Percentiles rank a stretch among this genome's conserved stretches.
These are phyloP conservation scores for Kalaharituber pfeilii DNA, from an alignment of 2,329 filamentous ascomycete species.

Conservation along the genomic window DNA sequence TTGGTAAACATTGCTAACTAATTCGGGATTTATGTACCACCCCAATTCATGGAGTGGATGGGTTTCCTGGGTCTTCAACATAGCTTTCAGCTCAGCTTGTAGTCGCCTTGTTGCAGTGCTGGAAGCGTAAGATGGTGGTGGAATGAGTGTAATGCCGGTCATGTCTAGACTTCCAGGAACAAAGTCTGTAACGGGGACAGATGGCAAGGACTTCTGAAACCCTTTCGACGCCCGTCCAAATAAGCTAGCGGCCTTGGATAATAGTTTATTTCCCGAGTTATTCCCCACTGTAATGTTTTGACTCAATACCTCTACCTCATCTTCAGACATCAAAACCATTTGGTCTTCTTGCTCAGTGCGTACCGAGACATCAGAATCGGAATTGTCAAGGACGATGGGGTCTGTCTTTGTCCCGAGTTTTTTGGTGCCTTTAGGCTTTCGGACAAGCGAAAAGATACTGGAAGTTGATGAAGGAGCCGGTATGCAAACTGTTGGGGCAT, in stretches of 20 bases:
- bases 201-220: background rate
- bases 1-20: constrained; percentile 61
- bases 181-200: constrained; percentile 39
- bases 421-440: background rate
- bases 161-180: constrained; percentile 48
- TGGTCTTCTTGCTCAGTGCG: constrained; percentile 8
- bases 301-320: constrained; percentile 5
- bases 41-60: constrained; percentile 50
- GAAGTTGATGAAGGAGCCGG: background rate
- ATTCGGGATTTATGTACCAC: constrained; percentile 58
- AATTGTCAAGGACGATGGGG: background rate
- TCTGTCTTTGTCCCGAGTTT: background rate
- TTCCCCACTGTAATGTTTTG: background rate
- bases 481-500: background rate
- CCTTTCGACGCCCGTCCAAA: background rate
- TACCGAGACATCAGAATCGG: constrained; percentile 8
- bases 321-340: constrained; percentile 11
- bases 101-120: constrained; percentile 43
- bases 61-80: constrained; percentile 46
- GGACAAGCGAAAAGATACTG: background rate
- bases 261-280: too few relatives aligned
- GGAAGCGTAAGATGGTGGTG: constrained; percentile 48
- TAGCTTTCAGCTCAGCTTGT: constrained; percentile 44
- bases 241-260: background rate
- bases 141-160: constrained; percentile 44